A percentile compares a stretch with the other conserved stretches of the same genome.
Conservation (phyloP, 371 early-diverging fungal genomes). For the Saksenaea vasiformis region DNA sequence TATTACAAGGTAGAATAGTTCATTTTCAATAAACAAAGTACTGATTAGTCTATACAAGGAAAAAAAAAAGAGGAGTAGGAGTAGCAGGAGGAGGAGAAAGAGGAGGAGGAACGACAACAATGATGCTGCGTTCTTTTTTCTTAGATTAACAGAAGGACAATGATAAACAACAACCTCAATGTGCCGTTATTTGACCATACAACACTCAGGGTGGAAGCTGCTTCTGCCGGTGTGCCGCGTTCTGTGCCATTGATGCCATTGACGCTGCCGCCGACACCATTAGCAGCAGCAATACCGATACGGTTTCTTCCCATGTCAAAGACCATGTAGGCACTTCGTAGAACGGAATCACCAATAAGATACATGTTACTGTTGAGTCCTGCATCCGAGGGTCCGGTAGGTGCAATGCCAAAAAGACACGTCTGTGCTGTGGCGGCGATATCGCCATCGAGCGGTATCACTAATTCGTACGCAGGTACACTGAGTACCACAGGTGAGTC, state of each 20-base stretch:
- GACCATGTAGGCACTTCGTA: conserved; percentile 48
- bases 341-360: conserved; percentile 47
- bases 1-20: too few relatives aligned
- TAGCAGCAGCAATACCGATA: conserved; percentile 47
- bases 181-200: neutral
- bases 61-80: too few relatives aligned
- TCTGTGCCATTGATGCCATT: conserved; percentile 12
- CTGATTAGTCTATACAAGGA: too few relatives aligned
- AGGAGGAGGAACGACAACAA: too few relatives aligned
- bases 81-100: too few relatives aligned
- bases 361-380: conserved; percentile 35
- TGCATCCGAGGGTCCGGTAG: conserved; percentile 24
- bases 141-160: neutral
- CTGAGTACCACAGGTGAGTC: conserved; percentile 22
- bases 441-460: conserved; percentile 38
- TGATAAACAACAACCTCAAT: neutral
- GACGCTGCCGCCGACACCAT: conserved; percentile 34
- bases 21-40: too few relatives aligned
- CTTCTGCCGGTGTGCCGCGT: neutral
- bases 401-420: conserved; percentile 53
- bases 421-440: conserved; percentile 24
- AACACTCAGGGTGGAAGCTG: neutral
- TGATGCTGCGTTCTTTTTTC: too few relatives aligned
- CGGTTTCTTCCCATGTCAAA: conserved; percentile 50
- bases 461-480: conserved; percentile 39